Evolutionary conservation across 257 asterid genomes (phyloP).

Genomic region (Striga asiatica): DNA sequence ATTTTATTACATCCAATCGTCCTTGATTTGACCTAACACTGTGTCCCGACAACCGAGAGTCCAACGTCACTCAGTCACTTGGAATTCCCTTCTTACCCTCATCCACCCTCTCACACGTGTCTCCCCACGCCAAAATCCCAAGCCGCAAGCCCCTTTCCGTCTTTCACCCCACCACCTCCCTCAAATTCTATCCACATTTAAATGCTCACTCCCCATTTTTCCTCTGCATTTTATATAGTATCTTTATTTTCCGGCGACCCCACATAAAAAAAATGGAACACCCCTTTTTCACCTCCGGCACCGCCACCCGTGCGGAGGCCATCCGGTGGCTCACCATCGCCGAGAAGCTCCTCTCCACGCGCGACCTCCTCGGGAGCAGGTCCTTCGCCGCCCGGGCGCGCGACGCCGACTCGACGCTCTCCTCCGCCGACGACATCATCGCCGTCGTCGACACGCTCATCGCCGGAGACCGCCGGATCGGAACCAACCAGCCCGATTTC

Average conservation of each 20-base stretch:
- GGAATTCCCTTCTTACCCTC: constrained; percentile 11
- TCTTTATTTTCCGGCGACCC: too few relatives aligned
- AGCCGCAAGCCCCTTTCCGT: constrained; percentile 15
- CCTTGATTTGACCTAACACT: too few relatives aligned
- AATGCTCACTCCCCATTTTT: neutral
- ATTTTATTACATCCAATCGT: too few relatives aligned
- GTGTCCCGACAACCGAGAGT: too few relatives aligned
- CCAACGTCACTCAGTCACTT: too few relatives aligned
- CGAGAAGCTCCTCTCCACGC: constrained; percentile 44
- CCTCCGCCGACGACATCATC: constrained; percentile 47
- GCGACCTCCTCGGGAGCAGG: constrained; percentile 52
- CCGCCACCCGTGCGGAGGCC: constrained; percentile 45
- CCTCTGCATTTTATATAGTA: neutral
- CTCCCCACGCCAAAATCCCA: neutral
- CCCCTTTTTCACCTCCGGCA: constrained; percentile 36
- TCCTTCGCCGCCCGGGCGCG: constrained; percentile 66
- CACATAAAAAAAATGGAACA: constrained; percentile 34
- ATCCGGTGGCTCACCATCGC: constrained; percentile 57
- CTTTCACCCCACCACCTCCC: neutral
- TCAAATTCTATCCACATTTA: too few relatives aligned
- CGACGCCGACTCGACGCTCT: constrained; percentile 44
- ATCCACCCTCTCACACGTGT: neutral
- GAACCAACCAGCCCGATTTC: constrained; percentile 49
- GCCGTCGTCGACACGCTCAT: constrained; percentile 62
- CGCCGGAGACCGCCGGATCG: constrained; percentile 55